Conservation (phyloP, 2,329 filamentous ascomycete genomes). For the Aspergillus latus region DNA sequence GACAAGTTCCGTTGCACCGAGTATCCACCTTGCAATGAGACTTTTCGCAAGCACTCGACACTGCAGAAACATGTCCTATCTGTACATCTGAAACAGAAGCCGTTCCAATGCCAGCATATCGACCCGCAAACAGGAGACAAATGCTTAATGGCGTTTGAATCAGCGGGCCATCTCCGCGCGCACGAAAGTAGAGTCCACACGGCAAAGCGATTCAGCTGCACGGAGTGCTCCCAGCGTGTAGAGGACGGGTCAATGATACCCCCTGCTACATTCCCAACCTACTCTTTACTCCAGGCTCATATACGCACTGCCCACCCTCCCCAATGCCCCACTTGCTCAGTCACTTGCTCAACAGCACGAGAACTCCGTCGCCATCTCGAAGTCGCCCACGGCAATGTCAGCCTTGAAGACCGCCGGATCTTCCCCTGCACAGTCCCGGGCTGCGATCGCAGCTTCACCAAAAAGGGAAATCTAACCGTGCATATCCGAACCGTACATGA, state of each 20-base stretch:
- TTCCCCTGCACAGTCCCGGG: conserved; percentile 65
- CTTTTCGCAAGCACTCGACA: conserved; percentile 84
- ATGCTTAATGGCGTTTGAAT: conserved; percentile 73
- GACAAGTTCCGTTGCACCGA: conserved; percentile 73
- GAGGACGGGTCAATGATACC: conserved; percentile 15
- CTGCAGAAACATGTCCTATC: conserved; percentile 78
- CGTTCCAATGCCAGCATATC: conserved; percentile 68
- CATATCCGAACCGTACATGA: conserved; percentile 78
- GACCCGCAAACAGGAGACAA: conserved; percentile 52
- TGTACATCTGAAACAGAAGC: conserved; percentile 69
- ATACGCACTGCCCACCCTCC: conserved; percentile 69
- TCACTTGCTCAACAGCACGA: conserved; percentile 64
- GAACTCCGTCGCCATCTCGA: conserved; percentile 77
- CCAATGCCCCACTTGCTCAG: conserved; percentile 71
- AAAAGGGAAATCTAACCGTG: conserved; percentile 75
- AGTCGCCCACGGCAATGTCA: conserved; percentile 65
- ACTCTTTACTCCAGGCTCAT: conserved; percentile 70
- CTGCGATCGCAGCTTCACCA: conserved; percentile 77
- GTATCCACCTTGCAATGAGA: conserved; percentile 68
- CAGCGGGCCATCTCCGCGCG: conserved; percentile 65
- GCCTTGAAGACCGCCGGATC: conserved; percentile 62
- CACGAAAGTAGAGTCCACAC: conserved; percentile 72
- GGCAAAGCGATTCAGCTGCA: conserved; percentile 71
- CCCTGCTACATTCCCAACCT: conserved; percentile 66
- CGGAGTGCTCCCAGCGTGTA: conserved; percentile 60